Evolutionary conservation across 208 protist species (phyloP), one percentile per base, ranked within the genome.

Genomic region (Kentomonas sorsogonicus): DNA sequence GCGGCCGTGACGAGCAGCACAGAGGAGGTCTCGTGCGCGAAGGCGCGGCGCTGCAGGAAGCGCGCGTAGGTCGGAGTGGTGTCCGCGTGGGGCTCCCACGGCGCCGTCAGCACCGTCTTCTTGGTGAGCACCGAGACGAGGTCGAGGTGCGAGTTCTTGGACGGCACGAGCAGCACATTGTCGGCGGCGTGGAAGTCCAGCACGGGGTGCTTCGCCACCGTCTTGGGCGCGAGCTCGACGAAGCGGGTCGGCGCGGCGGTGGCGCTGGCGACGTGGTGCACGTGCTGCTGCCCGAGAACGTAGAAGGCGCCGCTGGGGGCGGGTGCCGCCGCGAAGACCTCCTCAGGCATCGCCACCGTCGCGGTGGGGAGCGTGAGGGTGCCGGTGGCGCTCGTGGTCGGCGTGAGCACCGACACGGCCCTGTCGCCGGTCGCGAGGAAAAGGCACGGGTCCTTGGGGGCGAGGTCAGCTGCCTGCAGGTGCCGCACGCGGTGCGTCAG

Each of bases 51-150:
- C 53, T 86, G 78, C 30, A 95, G 80, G 64, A 95, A 91, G 69
- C 72, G 78, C n/a, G 89, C 85, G 45, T 82, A 86, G 7, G 80
- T 86, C n/a, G 89, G 84, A 55, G 69, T 64, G 25, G 52, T 62
- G 46, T 79, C 83, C 41, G 74, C 66, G 45, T 95, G 89, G 15
- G 89, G 89, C 67, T 93, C 83, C 85, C 89, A 95, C 41, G 74
- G 72, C 45, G 80, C 85, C 20, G 74, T 63, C 29, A 92, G 66
- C 7, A 83, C 65, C 48, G 79, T 92, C 60, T 73, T 79, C 33
- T 69, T 67, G 6, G 74, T 83, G 9, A 62, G 65, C 41, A 66
- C 72, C 9, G 77, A 89, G 47, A 93, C 72, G 56, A 92, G 71
- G 58, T 91, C 83, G 47, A 93, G 72, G 40, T 82, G 79, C 27